phyloP scores from a whole-genome alignment of 352 stramenopile species.

The Globisporangium carolinianum region DNA sequence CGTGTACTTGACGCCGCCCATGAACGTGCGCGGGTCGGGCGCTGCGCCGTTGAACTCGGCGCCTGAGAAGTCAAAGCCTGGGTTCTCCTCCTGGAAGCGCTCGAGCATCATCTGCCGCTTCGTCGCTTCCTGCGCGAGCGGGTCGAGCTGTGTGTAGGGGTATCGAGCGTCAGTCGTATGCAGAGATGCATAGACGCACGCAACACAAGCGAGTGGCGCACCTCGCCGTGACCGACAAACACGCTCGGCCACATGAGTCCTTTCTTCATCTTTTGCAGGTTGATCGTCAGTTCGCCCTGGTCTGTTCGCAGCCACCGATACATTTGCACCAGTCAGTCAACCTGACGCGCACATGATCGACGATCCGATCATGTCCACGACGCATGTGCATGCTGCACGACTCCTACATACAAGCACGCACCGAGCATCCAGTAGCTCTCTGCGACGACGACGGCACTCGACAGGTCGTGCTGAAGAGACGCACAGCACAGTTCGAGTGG shows the following conservation, averaged over 20 bases:
- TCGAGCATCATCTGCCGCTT: conserved; percentile 97
- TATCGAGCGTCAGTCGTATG: background rate
- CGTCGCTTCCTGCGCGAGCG: conserved; percentile 57
- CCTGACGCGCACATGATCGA: background rate
- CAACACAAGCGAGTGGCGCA: conserved; percentile 8
- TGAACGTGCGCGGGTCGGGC: conserved; percentile 95
- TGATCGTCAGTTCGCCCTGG: conserved; percentile 1
- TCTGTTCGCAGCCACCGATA: conserved; percentile 26
- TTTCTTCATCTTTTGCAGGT: too few relatives aligned
- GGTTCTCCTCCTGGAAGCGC: conserved; percentile 97
- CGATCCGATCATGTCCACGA: background rate
- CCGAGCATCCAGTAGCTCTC: conserved; percentile 97
- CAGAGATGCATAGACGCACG: conserved; percentile 4
- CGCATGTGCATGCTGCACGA: background rate
- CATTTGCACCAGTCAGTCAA: background rate
- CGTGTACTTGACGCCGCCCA: conserved; percentile 92
- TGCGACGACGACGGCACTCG: conserved; percentile 86
- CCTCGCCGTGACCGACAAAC: conserved; percentile 81
- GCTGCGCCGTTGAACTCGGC: conserved; percentile 96
- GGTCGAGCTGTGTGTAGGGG: too few relatives aligned
- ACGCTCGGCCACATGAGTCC: conserved; percentile 59
- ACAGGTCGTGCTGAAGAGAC: conserved; percentile 80
- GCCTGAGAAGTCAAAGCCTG: conserved; percentile 97
- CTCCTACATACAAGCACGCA: conserved; percentile 11
- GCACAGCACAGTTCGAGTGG: conserved; percentile 5